Evolutionary conservation across 2,329 filamentous ascomycete genomes (phyloP).

Genomic region (Xylaria sp.): DNA sequence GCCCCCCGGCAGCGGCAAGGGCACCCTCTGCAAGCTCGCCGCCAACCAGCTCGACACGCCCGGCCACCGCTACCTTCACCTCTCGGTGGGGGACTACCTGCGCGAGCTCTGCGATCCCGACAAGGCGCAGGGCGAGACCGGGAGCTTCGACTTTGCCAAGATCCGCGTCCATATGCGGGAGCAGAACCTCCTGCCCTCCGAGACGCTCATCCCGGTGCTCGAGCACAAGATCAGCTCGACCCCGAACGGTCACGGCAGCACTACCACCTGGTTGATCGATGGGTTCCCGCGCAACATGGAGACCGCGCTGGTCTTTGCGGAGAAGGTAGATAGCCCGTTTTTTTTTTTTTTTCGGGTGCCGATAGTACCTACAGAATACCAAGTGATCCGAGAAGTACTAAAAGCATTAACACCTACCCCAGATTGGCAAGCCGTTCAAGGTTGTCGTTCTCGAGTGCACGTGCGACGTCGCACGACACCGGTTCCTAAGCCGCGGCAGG

Average conservation of each 20-base stretch:
- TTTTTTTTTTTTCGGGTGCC: too few relatives aligned
- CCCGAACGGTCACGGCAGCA: background rate
- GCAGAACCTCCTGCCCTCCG: conserved; percentile 17
- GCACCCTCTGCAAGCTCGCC: conserved; percentile 21
- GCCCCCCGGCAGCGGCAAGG: conserved; percentile 27
- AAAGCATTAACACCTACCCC: background rate
- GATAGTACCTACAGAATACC: too few relatives aligned
- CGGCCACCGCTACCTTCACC: conserved; percentile 6
- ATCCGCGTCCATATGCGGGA: conserved; percentile 13
- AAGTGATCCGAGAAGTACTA: too few relatives aligned
- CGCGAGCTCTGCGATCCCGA: conserved; percentile 13
- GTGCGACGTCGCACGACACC: conserved; percentile 6
- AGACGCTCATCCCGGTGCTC: conserved; percentile 17
- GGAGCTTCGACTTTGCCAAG: conserved; percentile 1
- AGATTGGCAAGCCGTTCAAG: conserved; percentile 20
- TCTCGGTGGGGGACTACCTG: conserved; percentile 26
- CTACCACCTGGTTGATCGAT: conserved; percentile 21
- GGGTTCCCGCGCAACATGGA: conserved; percentile 29
- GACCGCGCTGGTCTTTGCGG: conserved; percentile 21
- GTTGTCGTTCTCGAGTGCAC: conserved; percentile 20
- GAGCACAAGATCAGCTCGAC: conserved; percentile 14
- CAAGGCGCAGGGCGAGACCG: background rate
- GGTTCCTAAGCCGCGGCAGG: conserved; percentile 18
- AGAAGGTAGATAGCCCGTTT: too few relatives aligned
- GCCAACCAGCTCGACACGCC: background rate